Base-by-base conservation (phyloP, 2,329 filamentous ascomycete species). In the Trichoderma breve region DNA sequence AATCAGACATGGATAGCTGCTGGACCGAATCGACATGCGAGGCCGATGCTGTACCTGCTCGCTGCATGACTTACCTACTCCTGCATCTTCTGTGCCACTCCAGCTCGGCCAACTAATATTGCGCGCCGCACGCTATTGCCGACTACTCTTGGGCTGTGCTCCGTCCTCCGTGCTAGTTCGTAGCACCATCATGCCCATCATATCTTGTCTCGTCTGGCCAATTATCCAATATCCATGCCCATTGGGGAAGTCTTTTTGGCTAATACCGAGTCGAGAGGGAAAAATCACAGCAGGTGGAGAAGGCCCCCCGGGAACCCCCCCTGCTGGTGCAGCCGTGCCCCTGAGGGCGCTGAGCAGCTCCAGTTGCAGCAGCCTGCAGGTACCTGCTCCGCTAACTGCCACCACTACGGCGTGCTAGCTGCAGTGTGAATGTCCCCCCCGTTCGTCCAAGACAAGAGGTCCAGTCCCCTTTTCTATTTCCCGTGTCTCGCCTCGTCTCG, bases 401-500 rank as follows among this genome's bases (percentile, higher is more conserved):
- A 70, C 39, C 57, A 62, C 55, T 70, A 60, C 57, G 36, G 67
- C 67, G 28, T 28, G 67, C 43, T 70, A 63, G 67, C 51, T 68
- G 65, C 65, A 58, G 65, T 32, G 65, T 70, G 70, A 67, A 69
- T 58, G 70, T n/a, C 70, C 65, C 64, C 70, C 63, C 62, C 32
- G 26, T 57, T 34, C 32, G 51, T 39, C 60, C 60, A 63, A 55
- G 68, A 47, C 51, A 3, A 24, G 47, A 55, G 60, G 58, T 62
- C 71, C 26, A 51, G 58, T 62, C 71, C 32, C 72, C 68, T 73
- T 71, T 73, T 67, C 63, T 64, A 67, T 64, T 63, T 63, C 51
- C 66, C 64, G 66, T 70, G 71, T 65, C 71, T 72, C 71, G 58
- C 53, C 47, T 72, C 60, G 67, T 28, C 67, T 72, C 60, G 47